A percentile compares a stretch with the other conserved stretches of the same genome.
Evolutionary conservation across 257 asterid species (phyloP).

Genomic region (Nicotiana benthamiana): DNA sequence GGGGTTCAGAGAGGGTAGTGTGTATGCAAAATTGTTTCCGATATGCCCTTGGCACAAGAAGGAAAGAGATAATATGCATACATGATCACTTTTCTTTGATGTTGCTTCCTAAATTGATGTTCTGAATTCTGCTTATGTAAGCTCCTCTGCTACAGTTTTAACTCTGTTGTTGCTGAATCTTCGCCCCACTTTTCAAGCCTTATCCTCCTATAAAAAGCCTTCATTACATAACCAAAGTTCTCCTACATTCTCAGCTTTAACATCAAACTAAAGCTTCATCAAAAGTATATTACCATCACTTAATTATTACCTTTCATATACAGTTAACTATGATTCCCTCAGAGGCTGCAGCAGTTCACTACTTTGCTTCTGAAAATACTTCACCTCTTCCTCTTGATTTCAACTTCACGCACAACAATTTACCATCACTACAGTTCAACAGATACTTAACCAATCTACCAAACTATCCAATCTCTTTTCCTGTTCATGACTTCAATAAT

Average conservation of each 20-base stretch:
- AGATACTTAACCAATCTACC: conserved; percentile 23
- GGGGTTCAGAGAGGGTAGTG: no score
- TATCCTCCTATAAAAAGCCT: conserved; percentile 55
- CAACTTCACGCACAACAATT: conserved; percentile 30
- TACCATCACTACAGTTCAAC: conserved; percentile 34
- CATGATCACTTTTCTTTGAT: conserved; percentile 25
- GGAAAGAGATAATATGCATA: no score
- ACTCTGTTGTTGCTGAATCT: conserved; percentile 13
- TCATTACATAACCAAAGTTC: conserved; percentile 33
- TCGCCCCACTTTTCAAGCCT: conserved; percentile 18
- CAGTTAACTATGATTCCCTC: conserved; percentile 44
- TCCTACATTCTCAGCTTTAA: conserved; percentile 19
- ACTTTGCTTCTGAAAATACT: conserved; percentile 34
- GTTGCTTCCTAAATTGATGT: conserved; percentile 20
- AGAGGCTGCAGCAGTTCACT: conserved; percentile 43
- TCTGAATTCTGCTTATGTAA: conserved; percentile 35
- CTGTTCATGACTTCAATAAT: conserved; percentile 25
- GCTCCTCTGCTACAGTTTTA: conserved; percentile 19
- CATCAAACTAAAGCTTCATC: not conserved
- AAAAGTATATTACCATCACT: not conserved
- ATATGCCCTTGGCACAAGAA: no score
- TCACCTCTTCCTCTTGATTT: conserved; percentile 35
- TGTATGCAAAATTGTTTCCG: no score
- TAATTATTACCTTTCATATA: conserved; percentile 3
- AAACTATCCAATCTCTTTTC: conserved; percentile 19